These are phyloP conservation scores for Helotiales sp. DNA, from an alignment of 2,329 filamentous ascomycete species.

Conservation along the genomic window DNA sequence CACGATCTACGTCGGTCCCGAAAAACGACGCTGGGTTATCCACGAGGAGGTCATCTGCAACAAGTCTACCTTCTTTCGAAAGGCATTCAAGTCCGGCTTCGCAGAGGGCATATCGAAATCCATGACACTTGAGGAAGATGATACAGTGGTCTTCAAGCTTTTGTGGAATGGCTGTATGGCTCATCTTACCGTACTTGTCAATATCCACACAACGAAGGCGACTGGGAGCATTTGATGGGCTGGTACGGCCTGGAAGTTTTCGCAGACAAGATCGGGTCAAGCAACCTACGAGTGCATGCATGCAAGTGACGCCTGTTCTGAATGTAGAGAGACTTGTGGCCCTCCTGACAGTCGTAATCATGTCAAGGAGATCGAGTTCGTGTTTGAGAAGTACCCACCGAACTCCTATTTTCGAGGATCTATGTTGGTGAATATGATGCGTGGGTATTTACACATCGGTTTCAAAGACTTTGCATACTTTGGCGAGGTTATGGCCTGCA, in stretches of 20 bases:
- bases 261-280: not conserved
- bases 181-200: too few relatives aligned
- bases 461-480: not conserved
- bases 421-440: not conserved
- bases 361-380: not conserved
- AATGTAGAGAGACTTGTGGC: not conserved
- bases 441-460: not conserved
- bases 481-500: not conserved
- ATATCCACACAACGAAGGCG: too few relatives aligned
- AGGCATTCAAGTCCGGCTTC: slow-evolving; percentile 17
- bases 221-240: not conserved
- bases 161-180: slow-evolving; percentile 7
- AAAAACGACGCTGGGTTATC: slow-evolving; percentile 1
- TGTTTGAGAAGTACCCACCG: not conserved
- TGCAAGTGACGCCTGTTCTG: not conserved
- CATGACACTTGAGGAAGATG: slow-evolving; percentile 16
- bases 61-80: slow-evolving; percentile 16
- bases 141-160: slow-evolving; percentile 12
- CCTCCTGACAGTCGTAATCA: not conserved
- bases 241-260: not conserved
- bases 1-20: slow-evolving; percentile 15
- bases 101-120: slow-evolving; percentile 11
- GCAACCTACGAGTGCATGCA: not conserved
- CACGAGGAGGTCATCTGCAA: slow-evolving; percentile 24
- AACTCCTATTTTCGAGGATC: not conserved